A percentile compares a stretch with the other conserved stretches of the same genome.
phyloP scores from a whole-genome alignment of 768 basidiomycete genomes.

The Cystobasidium ongulense region DNA sequence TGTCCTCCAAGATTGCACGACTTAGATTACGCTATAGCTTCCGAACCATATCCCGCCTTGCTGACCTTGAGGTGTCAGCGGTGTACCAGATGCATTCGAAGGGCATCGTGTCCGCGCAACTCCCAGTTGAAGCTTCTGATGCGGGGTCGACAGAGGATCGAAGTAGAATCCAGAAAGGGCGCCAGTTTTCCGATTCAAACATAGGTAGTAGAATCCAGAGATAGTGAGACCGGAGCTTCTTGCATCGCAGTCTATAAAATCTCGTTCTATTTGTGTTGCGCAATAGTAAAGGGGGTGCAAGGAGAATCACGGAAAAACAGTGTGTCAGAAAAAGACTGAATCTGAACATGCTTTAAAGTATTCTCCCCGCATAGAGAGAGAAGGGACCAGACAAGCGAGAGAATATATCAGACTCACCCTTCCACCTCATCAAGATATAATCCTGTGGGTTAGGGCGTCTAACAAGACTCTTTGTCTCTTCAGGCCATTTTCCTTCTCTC shows the following conservation, averaged over 20 bases:
- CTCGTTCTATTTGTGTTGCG: slow-evolving; percentile 21
- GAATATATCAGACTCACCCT: slow-evolving; percentile 38
- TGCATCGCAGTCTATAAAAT: slow-evolving; percentile 27
- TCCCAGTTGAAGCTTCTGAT: slow-evolving; percentile 28
- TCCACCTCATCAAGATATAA: slow-evolving; percentile 39
- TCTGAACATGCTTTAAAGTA: too few relatives aligned
- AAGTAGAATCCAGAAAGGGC: slow-evolving; percentile 34
- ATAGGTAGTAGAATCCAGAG: slow-evolving; percentile 37
- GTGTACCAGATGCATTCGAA: background rate
- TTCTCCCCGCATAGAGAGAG: background rate
- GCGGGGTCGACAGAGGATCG: slow-evolving; percentile 29
- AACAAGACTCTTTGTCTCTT: slow-evolving; percentile 9
- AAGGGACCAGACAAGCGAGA: background rate
- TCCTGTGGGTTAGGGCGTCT: slow-evolving; percentile 21
- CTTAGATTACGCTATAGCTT: slow-evolving; percentile 6
- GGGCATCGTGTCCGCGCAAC: background rate
- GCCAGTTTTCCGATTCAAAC: slow-evolving; percentile 35
- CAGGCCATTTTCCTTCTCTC: slow-evolving; percentile 30
- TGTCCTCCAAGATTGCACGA: background rate
- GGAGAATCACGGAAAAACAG: background rate
- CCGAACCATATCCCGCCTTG: slow-evolving; percentile 13
- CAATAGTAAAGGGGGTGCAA: background rate
- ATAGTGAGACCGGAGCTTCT: slow-evolving; percentile 34
- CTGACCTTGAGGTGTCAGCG: background rate
- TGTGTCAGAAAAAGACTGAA: background rate